Base-by-base conservation (phyloP, 306 rosid species). In the Acmispon strigosus region DNA sequence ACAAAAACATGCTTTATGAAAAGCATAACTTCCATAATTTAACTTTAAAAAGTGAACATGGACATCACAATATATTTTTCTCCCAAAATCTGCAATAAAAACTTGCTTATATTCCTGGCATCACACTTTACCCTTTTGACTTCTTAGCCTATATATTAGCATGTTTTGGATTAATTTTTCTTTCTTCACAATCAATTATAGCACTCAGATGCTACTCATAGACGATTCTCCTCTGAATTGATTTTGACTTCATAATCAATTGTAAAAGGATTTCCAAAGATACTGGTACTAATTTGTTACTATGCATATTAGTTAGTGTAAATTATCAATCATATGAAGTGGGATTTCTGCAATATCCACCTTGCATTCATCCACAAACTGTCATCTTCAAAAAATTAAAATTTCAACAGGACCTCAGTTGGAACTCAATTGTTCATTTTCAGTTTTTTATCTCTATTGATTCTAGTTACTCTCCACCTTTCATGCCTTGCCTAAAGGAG, bases 1-100 rank as follows among this genome's bases (percentile, higher is more conserved):
- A 67, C 36, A 52, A 63, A 76, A 51, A 63, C 57, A 24, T 75
- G 80, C 85, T 83, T 86, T 80, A 51, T 48, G 76, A 64, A 79
- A 76, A 82, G 77, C 86, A 55, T 78, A 77, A 71, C 39, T 81
- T 66, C 44, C 83, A 79, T 82, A 62, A 84, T 83, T 86, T 72
- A 76, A 78, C 83, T 78, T 83, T 45, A 32, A 69, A 62, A 69
- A 44, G 75, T 58, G 63, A 75, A 48, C 77, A 78, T 14, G 74
- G 55, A 22, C 43, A 83, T 81, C 78, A 83, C 65, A 22, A n/a
- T n/a, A n/a, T n/a, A n/a, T n/a, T 37, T 39, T 39, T 55, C 73
- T 53, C 37, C 60, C 42, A 6, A 77, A 64, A 76, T 63, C 18
- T 61, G 80, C 73, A 66, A 52, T 67, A 34, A 72, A 74, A 76